phyloP scores from a whole-genome alignment of 2,329 filamentous ascomycete species.

The Colletotrichum neosansevieriae region DNA sequence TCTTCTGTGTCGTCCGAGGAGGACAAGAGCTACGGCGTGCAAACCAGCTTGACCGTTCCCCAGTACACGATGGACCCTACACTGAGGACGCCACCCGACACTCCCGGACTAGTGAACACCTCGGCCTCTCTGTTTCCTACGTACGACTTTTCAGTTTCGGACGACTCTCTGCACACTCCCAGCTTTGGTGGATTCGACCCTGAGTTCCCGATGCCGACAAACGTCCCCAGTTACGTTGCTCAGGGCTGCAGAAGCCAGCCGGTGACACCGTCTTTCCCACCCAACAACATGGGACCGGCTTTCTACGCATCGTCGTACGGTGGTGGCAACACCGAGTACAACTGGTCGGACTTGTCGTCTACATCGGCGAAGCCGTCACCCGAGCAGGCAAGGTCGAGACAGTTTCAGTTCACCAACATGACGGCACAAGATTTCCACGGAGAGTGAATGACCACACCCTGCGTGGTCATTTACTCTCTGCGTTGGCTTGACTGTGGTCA shows the following conservation, averaged over 20 bases:
- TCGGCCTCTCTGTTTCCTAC: slow-evolving; percentile 55
- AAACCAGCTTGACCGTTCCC: slow-evolving; percentile 42
- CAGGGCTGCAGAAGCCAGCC: slow-evolving; percentile 58
- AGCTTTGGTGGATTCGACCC: slow-evolving; percentile 57
- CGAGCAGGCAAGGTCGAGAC: slow-evolving; percentile 44
- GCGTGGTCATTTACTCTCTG: no score
- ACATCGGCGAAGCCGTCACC: slow-evolving; percentile 50
- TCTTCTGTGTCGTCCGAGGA: slow-evolving; percentile 55
- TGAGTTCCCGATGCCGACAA: slow-evolving; percentile 55
- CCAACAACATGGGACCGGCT: slow-evolving; percentile 55
- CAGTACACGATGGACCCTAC: slow-evolving; percentile 54
- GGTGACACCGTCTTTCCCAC: slow-evolving; percentile 60
- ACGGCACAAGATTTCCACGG: slow-evolving; percentile 44
- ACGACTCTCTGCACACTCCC: slow-evolving; percentile 64
- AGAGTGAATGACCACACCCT: slow-evolving; percentile 17
- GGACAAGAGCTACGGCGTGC: slow-evolving; percentile 44
- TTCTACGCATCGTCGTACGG: slow-evolving; percentile 52
- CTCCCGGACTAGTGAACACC: slow-evolving; percentile 61
- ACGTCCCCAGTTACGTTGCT: slow-evolving; percentile 61
- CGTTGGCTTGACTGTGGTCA: not conserved
- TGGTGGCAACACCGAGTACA: slow-evolving; percentile 60
- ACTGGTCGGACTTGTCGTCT: slow-evolving; percentile 61
- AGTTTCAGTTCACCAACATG: slow-evolving; percentile 53
- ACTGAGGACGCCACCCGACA: slow-evolving; percentile 66
- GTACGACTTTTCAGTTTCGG: slow-evolving; percentile 54